Evolutionary conservation across 148 eudicot genomes (phyloP).

Genomic region (Chenopodium formosanum): DNA sequence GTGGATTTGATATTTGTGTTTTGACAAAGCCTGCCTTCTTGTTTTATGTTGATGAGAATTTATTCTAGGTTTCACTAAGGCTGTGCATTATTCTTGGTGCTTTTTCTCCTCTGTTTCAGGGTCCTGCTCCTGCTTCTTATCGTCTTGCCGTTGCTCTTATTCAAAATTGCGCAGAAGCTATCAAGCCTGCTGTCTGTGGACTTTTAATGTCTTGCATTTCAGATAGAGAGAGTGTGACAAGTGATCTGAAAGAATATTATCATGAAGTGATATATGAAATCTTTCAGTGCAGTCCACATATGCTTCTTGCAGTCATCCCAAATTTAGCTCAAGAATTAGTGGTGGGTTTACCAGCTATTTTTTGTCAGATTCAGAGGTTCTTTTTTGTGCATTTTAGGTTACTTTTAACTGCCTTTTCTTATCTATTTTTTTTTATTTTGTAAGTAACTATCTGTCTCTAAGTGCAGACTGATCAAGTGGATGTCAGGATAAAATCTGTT

Average conservation of each 20-base stretch:
- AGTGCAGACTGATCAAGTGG: conserved; percentile 92
- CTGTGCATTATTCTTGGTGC: not conserved
- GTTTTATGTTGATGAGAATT: not conserved
- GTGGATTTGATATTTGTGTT: not conserved
- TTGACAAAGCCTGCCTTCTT: not conserved
- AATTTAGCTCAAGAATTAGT: conserved; percentile 63
- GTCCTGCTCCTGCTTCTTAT: conserved; percentile 51
- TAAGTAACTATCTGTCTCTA: conserved; percentile 24
- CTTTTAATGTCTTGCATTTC: conserved; percentile 74
- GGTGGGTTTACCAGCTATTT: conserved; percentile 37
- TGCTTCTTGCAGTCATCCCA: conserved; percentile 71
- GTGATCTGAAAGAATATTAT: conserved; percentile 64
- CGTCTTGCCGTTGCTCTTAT: conserved; percentile 69
- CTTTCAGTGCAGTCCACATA: conserved; percentile 59
- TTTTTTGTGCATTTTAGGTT: not conserved
- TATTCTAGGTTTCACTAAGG: not conserved
- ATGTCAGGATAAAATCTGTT: conserved; percentile 82
- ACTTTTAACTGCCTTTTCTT: not conserved
- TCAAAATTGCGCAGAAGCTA: conserved; percentile 50
- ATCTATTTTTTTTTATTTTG: not conserved
- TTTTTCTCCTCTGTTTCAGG: conserved; percentile 40
- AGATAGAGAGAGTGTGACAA: conserved; percentile 51
- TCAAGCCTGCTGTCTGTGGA: conserved; percentile 57
- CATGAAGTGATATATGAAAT: conserved; percentile 74
- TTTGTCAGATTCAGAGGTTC: not conserved